Conservation (phyloP, 129 eudicot species). For the Chrysanthemum lavandulifolium region DNA sequence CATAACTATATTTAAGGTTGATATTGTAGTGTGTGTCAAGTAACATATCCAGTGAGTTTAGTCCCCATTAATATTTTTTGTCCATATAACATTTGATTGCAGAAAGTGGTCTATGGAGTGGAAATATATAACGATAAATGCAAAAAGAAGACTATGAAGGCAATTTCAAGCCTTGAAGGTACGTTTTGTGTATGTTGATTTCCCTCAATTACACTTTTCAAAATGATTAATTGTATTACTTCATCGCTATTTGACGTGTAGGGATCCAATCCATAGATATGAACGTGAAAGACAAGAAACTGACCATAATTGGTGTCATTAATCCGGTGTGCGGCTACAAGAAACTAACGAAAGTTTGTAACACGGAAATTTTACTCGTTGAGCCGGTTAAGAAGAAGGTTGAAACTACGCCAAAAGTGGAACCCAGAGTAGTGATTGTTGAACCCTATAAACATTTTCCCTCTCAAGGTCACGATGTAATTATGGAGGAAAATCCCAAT, state of each 20-base stretch:
- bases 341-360: constrained; percentile 24
- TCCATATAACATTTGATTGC: neutral
- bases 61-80: too few species aligned
- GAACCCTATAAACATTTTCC: too few species aligned
- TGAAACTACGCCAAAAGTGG: too few species aligned
- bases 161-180: constrained; percentile 27
- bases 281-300: constrained; percentile 27
- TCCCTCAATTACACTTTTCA: too few species aligned
- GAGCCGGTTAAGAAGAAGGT: constrained; percentile 20
- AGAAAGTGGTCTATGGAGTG: constrained; percentile 26
- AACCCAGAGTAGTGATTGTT: too few species aligned
- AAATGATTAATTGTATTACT: too few species aligned
- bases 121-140: constrained; percentile 16
- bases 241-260: neutral
- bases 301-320: constrained; percentile 34
- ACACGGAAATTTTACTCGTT: constrained; percentile 6
- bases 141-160: constrained; percentile 32
- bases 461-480: too few species aligned
- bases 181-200: neutral
- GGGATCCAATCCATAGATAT: constrained; percentile 26
- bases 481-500: too few species aligned
- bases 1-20: too few species aligned
- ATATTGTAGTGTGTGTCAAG: too few species aligned
- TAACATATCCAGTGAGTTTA: too few species aligned
- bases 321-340: constrained; percentile 22